Evolutionary conservation across 371 early-diverging fungal genomes (phyloP).

Genomic region (Mortierella sp.): DNA sequence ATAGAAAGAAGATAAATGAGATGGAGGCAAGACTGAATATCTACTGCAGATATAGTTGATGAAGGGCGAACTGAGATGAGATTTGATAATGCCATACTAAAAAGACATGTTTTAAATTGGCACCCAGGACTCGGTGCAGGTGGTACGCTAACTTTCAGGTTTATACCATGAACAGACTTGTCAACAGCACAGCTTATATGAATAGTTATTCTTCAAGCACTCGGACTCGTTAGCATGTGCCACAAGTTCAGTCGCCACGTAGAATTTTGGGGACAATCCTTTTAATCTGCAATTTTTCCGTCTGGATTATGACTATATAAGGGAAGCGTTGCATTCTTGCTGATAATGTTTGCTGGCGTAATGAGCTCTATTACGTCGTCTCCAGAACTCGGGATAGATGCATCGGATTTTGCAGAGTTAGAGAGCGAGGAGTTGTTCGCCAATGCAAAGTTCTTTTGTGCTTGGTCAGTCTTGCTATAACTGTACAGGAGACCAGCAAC

Average conservation of each 20-base stretch:
- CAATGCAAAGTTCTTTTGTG: constrained; percentile 48
- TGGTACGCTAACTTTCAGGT: neutral
- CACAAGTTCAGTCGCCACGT: no score
- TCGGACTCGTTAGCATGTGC: constrained; percentile 2
- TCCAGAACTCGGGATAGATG: neutral
- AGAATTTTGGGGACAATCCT: neutral
- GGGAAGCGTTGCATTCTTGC: constrained; percentile 18
- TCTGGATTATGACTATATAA: constrained; percentile 42
- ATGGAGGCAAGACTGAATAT: neutral
- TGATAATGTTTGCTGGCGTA: constrained; percentile 2
- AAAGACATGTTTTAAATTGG: neutral
- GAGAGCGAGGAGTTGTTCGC: constrained; percentile 32
- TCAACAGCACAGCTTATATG: no score
- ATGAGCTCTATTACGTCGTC: constrained; percentile 14
- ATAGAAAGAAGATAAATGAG: neutral
- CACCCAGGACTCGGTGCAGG: neutral
- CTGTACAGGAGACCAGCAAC: constrained; percentile 87
- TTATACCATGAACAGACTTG: neutral
- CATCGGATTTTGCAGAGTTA: neutral
- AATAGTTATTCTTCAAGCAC: neutral
- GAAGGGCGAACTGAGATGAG: constrained; percentile 1
- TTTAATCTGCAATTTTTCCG: constrained; percentile 44
- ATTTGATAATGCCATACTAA: neutral
- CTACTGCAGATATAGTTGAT: neutral
- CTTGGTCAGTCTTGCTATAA: constrained; percentile 77